phyloP scores from a whole-genome alignment of 306 rosid genomes.

The Hippophae rhamnoides region DNA sequence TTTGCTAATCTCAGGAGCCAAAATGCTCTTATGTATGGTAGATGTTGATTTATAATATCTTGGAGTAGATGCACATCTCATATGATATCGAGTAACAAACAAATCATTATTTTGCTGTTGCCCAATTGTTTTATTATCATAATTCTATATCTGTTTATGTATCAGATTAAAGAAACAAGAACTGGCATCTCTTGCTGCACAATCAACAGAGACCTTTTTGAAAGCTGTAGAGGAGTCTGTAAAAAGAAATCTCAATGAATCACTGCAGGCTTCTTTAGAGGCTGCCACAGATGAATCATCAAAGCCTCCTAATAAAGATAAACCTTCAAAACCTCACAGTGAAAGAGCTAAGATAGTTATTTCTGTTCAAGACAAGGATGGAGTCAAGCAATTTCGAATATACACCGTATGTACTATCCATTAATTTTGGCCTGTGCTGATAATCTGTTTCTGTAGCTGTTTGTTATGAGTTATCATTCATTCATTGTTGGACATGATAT shows the following conservation, averaged over 20 bases:
- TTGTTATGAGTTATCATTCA: too few species aligned
- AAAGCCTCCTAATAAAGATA: constrained; percentile 16
- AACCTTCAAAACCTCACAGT: constrained; percentile 28
- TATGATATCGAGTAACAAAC: neutral
- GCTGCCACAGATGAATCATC: constrained; percentile 25
- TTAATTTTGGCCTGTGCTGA: neutral
- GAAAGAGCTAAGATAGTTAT: constrained; percentile 65
- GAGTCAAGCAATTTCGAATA: constrained; percentile 55
- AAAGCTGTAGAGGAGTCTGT: constrained; percentile 52
- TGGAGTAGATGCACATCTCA: neutral
- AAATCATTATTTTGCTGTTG: neutral
- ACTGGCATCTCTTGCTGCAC: constrained; percentile 49
- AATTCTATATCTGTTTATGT: constrained; percentile 5
- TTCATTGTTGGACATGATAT: too few species aligned
- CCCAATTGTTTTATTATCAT: neutral
- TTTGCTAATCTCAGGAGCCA: too few species aligned
- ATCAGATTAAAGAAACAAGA: constrained; percentile 68
- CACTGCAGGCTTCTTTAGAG: constrained; percentile 26
- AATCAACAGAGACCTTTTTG: constrained; percentile 48
- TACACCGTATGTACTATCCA: constrained; percentile 43
- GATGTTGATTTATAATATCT: neutral
- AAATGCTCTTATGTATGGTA: too few species aligned
- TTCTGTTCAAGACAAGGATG: constrained; percentile 69
- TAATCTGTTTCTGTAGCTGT: too few species aligned
- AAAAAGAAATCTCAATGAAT: constrained; percentile 23